A percentile compares a stretch with the other conserved stretches of the same genome.
phyloP scores from a whole-genome alignment of 208 protist genomes.

The Leishmania turanica region DNA sequence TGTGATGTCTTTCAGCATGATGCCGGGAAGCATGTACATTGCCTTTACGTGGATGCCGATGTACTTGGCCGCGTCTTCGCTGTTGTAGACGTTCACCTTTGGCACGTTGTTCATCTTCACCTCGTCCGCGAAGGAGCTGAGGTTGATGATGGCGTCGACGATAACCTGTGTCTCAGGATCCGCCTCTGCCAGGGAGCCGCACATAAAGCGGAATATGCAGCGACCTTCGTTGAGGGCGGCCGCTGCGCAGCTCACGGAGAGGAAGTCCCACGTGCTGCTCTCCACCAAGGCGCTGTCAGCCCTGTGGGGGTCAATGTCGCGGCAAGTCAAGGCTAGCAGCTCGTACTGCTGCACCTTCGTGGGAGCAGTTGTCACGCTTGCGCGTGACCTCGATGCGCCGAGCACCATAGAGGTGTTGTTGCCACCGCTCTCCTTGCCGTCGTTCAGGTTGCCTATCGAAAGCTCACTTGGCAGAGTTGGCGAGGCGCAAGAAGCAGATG shows the following conservation, averaged over 20 bases:
- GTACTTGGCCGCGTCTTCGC: slow-evolving; percentile 59
- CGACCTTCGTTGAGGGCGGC: slow-evolving; percentile 66
- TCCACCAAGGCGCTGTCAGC: slow-evolving; percentile 44
- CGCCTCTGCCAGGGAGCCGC: slow-evolving; percentile 37
- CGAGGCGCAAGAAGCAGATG: not conserved
- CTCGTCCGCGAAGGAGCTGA: slow-evolving; percentile 73
- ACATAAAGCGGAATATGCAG: slow-evolving; percentile 84
- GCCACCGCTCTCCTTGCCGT: slow-evolving; percentile 9
- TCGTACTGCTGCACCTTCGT: slow-evolving; percentile 79
- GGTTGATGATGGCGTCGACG: slow-evolving; percentile 77
- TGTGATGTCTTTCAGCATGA: slow-evolving; percentile 55
- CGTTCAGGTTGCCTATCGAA: slow-evolving; percentile 18
- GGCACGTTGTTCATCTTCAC: slow-evolving; percentile 82
- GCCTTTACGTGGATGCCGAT: slow-evolving; percentile 84
- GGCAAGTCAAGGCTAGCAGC: slow-evolving; percentile 67
- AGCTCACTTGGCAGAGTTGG: slow-evolving; percentile 1
- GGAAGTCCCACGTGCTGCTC: slow-evolving; percentile 79
- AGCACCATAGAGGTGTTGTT: slow-evolving; percentile 13
- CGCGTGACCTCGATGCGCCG: slow-evolving; percentile 17
- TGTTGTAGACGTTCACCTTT: slow-evolving; percentile 62
- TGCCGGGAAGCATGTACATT: slow-evolving; percentile 89
- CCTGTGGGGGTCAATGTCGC: slow-evolving; percentile 45
- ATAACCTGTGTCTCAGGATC: slow-evolving; percentile 53
- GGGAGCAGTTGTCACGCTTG: slow-evolving; percentile 20
- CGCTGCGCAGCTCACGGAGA: slow-evolving; percentile 38